phyloP scores from a whole-genome alignment of 176 grass and related monocot species.

The Aegilops tauschii region DNA sequence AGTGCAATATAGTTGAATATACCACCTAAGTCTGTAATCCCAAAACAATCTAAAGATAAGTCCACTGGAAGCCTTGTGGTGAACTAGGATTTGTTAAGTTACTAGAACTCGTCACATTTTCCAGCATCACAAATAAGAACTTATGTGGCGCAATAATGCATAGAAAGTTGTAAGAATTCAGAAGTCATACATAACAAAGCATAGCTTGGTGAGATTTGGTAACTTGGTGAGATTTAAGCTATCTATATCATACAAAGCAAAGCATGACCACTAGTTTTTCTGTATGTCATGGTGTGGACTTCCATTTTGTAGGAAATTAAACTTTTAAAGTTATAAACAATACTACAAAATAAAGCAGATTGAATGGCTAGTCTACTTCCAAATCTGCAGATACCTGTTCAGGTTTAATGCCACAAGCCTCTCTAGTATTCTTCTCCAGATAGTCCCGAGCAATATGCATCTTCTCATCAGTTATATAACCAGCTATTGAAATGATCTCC shows the following conservation, averaged over 20 bases:
- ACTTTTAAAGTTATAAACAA: neutral
- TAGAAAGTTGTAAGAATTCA: neutral
- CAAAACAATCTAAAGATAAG: neutral
- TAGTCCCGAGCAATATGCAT: slow-evolving; percentile 97
- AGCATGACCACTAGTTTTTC: neutral
- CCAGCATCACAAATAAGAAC: neutral
- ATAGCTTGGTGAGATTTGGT: neutral
- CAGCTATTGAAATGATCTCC: slow-evolving; percentile 95
- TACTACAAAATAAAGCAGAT: neutral
- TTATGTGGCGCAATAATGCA: neutral
- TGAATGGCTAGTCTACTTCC: neutral
- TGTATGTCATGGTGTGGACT: neutral
- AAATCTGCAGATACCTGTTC: slow-evolving; percentile 58
- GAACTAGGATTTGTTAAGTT: neutral
- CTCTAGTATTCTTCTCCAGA: slow-evolving; percentile 83
- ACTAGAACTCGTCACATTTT: neutral
- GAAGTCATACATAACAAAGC: neutral
- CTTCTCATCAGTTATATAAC: slow-evolving; percentile 99
- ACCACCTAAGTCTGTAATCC: neutral
- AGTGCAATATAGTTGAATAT: neutral
- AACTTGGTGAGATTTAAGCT: neutral
- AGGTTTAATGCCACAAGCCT: slow-evolving; percentile 87
- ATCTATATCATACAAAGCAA: neutral
- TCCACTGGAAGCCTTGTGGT: neutral
- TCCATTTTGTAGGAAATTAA: slow-evolving; percentile 16